Evolutionary conservation across 805 yeast genomes (phyloP).

Genomic region (Komagataella kurtzmanii): DNA sequence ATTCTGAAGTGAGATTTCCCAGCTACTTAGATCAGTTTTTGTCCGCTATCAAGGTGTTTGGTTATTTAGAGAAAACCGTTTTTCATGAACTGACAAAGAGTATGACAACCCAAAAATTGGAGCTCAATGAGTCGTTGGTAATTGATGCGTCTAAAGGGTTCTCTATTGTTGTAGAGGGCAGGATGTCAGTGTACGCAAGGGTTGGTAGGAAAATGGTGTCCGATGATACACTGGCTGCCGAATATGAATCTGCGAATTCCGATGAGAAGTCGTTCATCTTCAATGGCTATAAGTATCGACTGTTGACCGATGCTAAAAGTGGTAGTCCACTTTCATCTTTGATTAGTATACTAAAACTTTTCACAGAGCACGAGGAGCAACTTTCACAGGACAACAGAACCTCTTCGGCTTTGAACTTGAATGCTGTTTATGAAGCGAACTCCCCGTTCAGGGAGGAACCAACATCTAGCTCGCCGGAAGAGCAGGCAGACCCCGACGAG

Average conservation of each 20-base stretch:
- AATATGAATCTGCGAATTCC: slow-evolving; percentile 16
- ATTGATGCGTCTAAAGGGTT: slow-evolving; percentile 68
- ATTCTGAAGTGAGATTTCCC: slow-evolving; percentile 24
- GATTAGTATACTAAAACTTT: slow-evolving; percentile 64
- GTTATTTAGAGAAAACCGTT: slow-evolving; percentile 80
- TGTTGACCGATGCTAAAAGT: slow-evolving; percentile 66
- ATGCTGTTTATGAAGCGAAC: not conserved
- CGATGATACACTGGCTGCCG: slow-evolving; percentile 5
- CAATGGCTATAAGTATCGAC: slow-evolving; percentile 52
- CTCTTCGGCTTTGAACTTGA: not conserved
- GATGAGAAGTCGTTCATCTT: slow-evolving; percentile 24
- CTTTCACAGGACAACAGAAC: not conserved
- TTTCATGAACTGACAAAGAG: slow-evolving; percentile 87
- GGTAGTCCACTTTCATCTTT: slow-evolving; percentile 82
- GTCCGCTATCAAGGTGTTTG: slow-evolving; percentile 86
- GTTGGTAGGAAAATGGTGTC: slow-evolving; percentile 19
- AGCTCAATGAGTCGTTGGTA: slow-evolving; percentile 61
- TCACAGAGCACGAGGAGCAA: slow-evolving; percentile 29
- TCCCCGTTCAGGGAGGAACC: not conserved
- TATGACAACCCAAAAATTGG: slow-evolving; percentile 79
- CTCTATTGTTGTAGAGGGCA: slow-evolving; percentile 86
- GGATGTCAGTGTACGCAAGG: slow-evolving; percentile 63
- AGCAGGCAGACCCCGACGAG: not conserved
- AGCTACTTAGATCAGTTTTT: slow-evolving; percentile 82
- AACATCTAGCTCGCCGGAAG: not conserved